Evolutionary conservation across 2,329 filamentous ascomycete species (phyloP), one percentile per base, ranked within the genome.

Genomic region (Leptosphaerulina australis): DNA sequence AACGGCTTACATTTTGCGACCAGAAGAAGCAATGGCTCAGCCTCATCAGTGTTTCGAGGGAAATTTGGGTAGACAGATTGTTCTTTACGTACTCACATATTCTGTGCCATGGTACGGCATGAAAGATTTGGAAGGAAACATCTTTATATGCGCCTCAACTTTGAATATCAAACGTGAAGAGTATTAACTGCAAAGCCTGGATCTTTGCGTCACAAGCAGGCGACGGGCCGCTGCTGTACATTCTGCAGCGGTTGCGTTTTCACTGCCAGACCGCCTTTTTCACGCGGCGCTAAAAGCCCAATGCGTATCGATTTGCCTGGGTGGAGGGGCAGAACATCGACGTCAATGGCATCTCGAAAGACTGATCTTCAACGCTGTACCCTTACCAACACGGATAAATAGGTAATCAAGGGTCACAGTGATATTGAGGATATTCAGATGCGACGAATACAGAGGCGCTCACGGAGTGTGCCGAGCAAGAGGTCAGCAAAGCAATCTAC

Each of bases 231-330:
- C 48, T 55, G 58, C 54, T 60, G 59, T 62, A 53, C 50, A 40
- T 57, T 60, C 53, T 47, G 56, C 53, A 60, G 63, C 60, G 63
- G 60, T 55, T 64, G 49, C 62, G 63, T 64, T 60, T 67, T 59
- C 63, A 63, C 56, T 46, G 49, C 58, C 59, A 66, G 68, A 72
- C 69, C 69, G 69, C 68, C 63, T 64, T 70, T 72, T 70, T 38
- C 51, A 57, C 53, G 48, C 49, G 49, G 60, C 55, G 59, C 57
- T 62, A 60, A 47, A 50, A 40, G 60, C 50, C 54, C 57, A 56
- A 44, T 53, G 59, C 59, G 55, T 66, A 67, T 69, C 64, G 66
- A 70, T 67, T 59, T 31, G 53, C 53, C 55, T 56, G 52, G 58
- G 57, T 60, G 56, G 62, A 59, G 62, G 60, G 62, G 62, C 49